Evolutionary conservation across 129 eudicot species (phyloP), one percentile per base, ranked within the genome.

Genomic region (Logfia minima): DNA sequence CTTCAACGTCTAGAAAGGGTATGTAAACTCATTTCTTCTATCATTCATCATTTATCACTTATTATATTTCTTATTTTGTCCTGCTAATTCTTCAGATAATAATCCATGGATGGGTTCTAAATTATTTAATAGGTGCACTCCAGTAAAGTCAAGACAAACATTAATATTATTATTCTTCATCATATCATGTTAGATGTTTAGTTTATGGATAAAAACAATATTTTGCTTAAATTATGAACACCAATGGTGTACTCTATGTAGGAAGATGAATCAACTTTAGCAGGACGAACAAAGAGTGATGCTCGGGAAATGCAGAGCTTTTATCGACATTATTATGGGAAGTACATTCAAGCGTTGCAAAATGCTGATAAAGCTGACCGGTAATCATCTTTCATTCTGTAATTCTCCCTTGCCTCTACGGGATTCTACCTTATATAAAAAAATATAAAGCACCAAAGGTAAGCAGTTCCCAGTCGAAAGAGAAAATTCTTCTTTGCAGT

Each of bases 261-360:
- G 98, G 98, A 92, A 92, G 85, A 92, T 53, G 79, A 68, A 69
- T 85, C 92, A 45, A 90, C 98, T 75, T 77, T 88, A 73, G 79
- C 84, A 18, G 92, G 90, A 66, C 80, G 90, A 62, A 86, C 85
- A 75, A 89, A 87, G 84, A 92, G 98, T 80, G 98, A 92, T 83
- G 93, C 98, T 85, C 98, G 98, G 41, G 98, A 92, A 84, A 90
- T 92, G 96, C 96, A 92, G 78, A 90, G 84, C 70, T 92, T 83
- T 78, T 92, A 92, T 83, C 92, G 84, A 71, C 85, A 83, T 74
- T 92, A 90, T 80, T 90, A 90, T 75, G 81, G 87, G 70, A 92
- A 92, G 78, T 92, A 92, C 83, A 86, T 90, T 66, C 87, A 92
- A 84, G 98, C 98, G 59, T 86, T 92, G 79, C 96, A 90, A 77